Evolutionary conservation across 2,329 filamentous ascomycete genomes (phyloP), one percentile per base, ranked within the genome.

Genomic region (Balansia obtecta): DNA sequence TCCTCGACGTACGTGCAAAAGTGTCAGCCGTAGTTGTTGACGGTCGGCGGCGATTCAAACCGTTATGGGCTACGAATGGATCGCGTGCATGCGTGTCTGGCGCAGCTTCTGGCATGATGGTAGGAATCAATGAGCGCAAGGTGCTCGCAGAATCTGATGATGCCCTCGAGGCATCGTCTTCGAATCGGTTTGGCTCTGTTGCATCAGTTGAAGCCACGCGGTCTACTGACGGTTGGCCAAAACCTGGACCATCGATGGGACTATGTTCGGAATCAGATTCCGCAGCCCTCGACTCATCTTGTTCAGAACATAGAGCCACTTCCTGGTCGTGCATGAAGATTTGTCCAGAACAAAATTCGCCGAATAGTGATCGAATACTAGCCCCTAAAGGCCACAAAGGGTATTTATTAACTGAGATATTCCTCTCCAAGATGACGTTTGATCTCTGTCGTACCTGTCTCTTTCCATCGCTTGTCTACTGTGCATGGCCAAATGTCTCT

Each of bases 401-500:
- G 11, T n/a, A 16, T 44, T 33, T n/a, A 16, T 44, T 33, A 27
- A 39, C 20, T 34, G 34, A 39, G 13, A 18, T n/a, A 16, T 38
- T 33, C 12, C 20, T 16, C 41, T 13, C 34, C 6, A 22, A 12
- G 12, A 7, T 8, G 15, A 20, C 10, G 22, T 32, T 41, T 20
- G 12, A 2, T n/a, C 22, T 22, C 42, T 12, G 15, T 50, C 55
- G 51, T 64, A 60, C 71, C 71, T 52, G 81, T 71, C 30, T 69
- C 68, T 3, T 68, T 51, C 89, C 89, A 96, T 1, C 68, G 68
- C 0, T 75, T 66, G 53, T 88, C 75, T 1, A 85, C 79, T 0
- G 88, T 95, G 60, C 89, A 95, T 0, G 90, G 88, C 71, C 85
- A 86, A 2, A 96, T 71, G 58, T 96, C 88, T 44, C 69, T 79